Conservation (phyloP, 192 early-diverging fungal genomes). For the Pecoramyces ruminantium region DNA sequence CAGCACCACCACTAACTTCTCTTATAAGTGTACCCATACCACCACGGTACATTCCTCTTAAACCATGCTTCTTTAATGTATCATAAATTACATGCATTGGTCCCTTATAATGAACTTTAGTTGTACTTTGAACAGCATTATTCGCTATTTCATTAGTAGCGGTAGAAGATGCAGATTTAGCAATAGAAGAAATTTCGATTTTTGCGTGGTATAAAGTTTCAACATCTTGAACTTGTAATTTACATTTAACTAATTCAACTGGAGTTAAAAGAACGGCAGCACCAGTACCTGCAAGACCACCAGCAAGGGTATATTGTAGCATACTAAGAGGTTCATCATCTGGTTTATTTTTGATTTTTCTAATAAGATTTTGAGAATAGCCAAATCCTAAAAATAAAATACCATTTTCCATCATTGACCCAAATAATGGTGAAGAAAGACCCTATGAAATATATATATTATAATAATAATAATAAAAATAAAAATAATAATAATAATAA, state of each 20-base stretch:
- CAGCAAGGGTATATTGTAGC: constrained; percentile 56
- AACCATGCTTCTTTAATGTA: constrained; percentile 21
- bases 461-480: neutral
- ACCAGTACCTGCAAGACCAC: constrained; percentile 66
- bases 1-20: constrained; percentile 75
- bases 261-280: constrained; percentile 85
- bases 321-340: constrained; percentile 1
- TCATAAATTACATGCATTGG: constrained; percentile 25
- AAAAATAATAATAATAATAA: too few species aligned
- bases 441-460: constrained; percentile 28
- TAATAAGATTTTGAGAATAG: constrained; percentile 58
- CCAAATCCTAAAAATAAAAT: constrained; percentile 77
- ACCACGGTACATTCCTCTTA: constrained; percentile 56
- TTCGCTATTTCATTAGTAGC: neutral
- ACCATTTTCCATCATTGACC: constrained; percentile 89
- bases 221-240: constrained; percentile 77
- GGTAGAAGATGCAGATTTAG: neutral
- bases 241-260: constrained; percentile 90
- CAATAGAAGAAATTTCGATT: neutral
- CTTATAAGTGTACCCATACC: constrained; percentile 71
- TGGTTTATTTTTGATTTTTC: constrained; percentile 15
- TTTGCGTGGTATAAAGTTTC: constrained; percentile 3
- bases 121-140: neutral
- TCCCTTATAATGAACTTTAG: constrained; percentile 7
- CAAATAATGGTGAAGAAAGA: constrained; percentile 73